Conservation (phyloP, 2,329 filamentous ascomycete genomes). For the Phaeomoniella chlamydospora region DNA sequence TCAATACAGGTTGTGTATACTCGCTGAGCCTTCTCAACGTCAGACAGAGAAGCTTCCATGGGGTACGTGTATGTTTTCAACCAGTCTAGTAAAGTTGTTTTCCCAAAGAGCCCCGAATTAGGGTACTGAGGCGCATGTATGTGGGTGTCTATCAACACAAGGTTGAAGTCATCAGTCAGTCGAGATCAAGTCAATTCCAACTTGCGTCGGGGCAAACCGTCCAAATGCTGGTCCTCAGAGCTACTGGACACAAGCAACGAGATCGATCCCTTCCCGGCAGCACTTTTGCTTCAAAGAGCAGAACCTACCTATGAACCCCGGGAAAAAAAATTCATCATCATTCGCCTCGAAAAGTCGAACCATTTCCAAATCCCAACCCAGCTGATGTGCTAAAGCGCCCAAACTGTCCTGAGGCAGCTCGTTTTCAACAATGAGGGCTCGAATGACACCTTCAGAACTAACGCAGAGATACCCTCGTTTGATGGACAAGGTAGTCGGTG, state of each 20-base stretch:
- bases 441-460: conserved; percentile 4
- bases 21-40: conserved; percentile 38
- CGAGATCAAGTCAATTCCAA: conserved; percentile 3
- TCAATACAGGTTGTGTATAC: conserved; percentile 68
- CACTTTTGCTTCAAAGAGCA: neutral
- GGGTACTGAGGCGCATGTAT: conserved; percentile 92
- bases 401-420: conserved; percentile 6
- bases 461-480: conserved; percentile 4
- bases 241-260: too few species aligned
- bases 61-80: conserved; percentile 90
- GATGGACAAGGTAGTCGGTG: neutral
- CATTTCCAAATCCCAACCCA: conserved; percentile 3
- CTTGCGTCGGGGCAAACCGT: too few species aligned
- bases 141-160: conserved; percentile 74
- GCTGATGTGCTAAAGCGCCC: conserved; percentile 7
- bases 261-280: too few species aligned
- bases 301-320: conserved; percentile 28
- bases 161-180: neutral
- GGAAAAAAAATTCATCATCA: conserved; percentile 14
- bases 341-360: conserved; percentile 3
- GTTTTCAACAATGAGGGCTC: conserved; percentile 2
- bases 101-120: conserved; percentile 87
- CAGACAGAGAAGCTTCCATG: conserved; percentile 61
- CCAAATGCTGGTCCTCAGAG: too few species aligned
- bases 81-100: conserved; percentile 86